Conservation (phyloP, 2,329 filamentous ascomycete species). For the Xylariaceae sp. region DNA sequence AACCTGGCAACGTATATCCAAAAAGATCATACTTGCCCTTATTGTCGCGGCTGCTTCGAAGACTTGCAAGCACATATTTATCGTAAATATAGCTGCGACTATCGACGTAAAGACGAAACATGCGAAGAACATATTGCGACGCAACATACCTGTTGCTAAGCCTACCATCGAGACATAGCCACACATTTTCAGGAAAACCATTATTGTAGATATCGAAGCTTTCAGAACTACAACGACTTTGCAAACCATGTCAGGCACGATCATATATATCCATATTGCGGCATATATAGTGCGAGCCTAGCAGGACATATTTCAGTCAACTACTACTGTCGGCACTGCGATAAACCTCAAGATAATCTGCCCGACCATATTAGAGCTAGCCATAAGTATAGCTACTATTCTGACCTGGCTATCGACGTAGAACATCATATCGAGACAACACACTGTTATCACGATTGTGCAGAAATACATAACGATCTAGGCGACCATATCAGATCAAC, state of each 20-base stretch:
- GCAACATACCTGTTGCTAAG: background rate
- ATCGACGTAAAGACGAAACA: background rate
- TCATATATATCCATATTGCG: slow-evolving; percentile 1
- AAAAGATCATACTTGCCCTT: background rate
- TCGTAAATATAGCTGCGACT: background rate
- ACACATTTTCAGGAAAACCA: background rate
- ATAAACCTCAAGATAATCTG: background rate
- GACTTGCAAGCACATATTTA: background rate
- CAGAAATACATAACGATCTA: background rate
- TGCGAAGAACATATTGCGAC: background rate
- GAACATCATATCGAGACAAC: background rate
- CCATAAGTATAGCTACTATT: background rate
- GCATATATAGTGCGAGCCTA: background rate
- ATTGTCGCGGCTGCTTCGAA: background rate
- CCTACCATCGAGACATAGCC: slow-evolving; percentile 1
- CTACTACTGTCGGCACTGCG: background rate
- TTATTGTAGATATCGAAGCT: background rate
- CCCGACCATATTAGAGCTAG: background rate
- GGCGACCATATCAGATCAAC: background rate
- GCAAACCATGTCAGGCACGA: background rate
- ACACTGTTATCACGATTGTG: background rate
- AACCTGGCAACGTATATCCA: background rate
- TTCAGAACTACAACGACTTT: slow-evolving; percentile 1
- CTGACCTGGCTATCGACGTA: background rate
- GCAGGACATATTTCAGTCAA: background rate